Conservation (phyloP, 805 yeast genomes). For the Suhomyces faveliae region DNA sequence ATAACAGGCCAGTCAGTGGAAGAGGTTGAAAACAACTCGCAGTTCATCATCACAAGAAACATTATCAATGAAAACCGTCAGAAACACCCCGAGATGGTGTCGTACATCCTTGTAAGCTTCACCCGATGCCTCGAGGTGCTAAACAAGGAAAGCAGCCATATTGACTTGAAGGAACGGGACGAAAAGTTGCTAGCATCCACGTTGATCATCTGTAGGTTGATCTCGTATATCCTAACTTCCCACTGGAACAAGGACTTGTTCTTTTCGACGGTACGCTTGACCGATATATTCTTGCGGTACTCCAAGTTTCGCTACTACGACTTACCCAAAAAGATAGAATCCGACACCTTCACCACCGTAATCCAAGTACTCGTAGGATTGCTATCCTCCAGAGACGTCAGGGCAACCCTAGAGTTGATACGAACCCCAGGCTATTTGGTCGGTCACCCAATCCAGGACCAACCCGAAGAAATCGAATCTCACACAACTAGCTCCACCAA, state of each 20-base stretch:
- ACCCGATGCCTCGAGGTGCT: constrained; percentile 23
- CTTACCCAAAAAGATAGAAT: constrained; percentile 26
- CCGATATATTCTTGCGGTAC: constrained; percentile 15
- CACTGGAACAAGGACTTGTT: constrained; percentile 28
- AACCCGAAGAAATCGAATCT: background rate
- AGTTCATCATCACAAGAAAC: constrained; percentile 31
- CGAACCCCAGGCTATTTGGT: background rate
- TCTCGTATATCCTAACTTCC: constrained; percentile 26
- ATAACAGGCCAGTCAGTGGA: constrained; percentile 37
- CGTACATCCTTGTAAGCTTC: constrained; percentile 22
- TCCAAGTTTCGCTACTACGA: constrained; percentile 29
- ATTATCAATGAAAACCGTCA: constrained; percentile 23
- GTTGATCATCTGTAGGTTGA: constrained; percentile 30
- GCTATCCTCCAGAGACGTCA: constrained; percentile 29
- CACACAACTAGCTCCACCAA: no score
- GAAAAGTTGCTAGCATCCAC: constrained; percentile 32
- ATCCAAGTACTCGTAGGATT: constrained; percentile 31
- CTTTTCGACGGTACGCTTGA: constrained; percentile 10
- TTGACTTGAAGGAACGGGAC: constrained; percentile 27
- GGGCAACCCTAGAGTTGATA: constrained; percentile 27
- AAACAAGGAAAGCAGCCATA: constrained; percentile 19
- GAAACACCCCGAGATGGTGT: constrained; percentile 15
- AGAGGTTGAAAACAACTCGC: constrained; percentile 43
- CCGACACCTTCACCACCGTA: constrained; percentile 17
- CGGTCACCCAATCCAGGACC: background rate